Evolutionary conservation across 495 filamentous ascomycete species (phyloP).

Genomic region (Penicillium malachiteum): DNA sequence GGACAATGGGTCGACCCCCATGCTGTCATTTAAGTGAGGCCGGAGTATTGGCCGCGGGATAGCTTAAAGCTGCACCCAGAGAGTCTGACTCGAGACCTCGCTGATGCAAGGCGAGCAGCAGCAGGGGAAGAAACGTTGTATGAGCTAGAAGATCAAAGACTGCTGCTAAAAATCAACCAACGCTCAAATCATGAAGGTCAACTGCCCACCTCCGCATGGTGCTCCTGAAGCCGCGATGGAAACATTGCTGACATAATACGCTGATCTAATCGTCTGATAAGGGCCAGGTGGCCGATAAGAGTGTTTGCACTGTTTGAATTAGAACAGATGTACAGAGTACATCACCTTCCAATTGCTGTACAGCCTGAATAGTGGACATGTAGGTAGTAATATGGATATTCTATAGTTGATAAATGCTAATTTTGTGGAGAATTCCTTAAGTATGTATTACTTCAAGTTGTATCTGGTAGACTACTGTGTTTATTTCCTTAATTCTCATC

Average conservation of each 20-base stretch:
- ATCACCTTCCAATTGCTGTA: no score
- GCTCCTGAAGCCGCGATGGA: constrained; percentile 23
- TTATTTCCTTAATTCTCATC: no score
- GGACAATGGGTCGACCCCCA: constrained; percentile 83
- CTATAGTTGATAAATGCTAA: no score
- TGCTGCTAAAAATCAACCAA: neutral
- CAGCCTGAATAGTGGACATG: no score
- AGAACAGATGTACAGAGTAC: no score
- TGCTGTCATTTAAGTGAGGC: constrained; percentile 50
- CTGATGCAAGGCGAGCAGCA: neutral
- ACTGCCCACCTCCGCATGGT: neutral
- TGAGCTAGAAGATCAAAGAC: neutral
- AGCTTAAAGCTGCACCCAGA: constrained; percentile 39
- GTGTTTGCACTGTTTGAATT: neutral
- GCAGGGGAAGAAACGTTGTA: neutral
- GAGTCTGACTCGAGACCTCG: constrained; percentile 7
- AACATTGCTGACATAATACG: constrained; percentile 17
- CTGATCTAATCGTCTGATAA: constrained; percentile 20
- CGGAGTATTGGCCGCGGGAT: constrained; percentile 30
- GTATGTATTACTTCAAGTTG: no score
- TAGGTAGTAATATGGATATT: no score
- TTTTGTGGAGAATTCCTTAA: no score
- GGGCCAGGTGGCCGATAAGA: neutral
- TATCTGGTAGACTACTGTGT: no score
- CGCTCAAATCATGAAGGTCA: constrained; percentile 1